A percentile compares a stretch with the other conserved stretches of the same genome.
Evolutionary conservation across 352 stramenopile genomes (phyloP).

Genomic region (Phytophthora melonis): DNA sequence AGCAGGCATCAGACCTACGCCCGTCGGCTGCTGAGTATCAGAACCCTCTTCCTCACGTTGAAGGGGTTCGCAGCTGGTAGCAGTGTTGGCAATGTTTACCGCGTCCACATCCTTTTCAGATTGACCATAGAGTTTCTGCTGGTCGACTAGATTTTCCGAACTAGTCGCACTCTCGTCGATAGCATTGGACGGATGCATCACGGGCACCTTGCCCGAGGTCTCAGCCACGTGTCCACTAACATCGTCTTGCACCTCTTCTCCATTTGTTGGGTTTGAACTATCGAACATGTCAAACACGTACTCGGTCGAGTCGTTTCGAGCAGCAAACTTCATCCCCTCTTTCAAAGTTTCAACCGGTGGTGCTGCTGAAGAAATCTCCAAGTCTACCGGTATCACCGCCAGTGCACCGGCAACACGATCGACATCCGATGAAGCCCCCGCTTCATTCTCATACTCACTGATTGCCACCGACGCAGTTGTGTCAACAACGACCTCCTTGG

Average conservation of each 20-base stretch:
- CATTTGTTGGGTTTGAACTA: slow-evolving; percentile 5
- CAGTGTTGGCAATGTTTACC: not conserved
- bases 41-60: slow-evolving; percentile 3
- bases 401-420: not conserved
- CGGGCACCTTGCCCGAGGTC: not conserved
- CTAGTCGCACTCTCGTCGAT: not conserved
- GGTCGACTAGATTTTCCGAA: slow-evolving; percentile 3
- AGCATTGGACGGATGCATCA: not conserved
- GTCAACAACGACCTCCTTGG: not conserved
- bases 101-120: slow-evolving; percentile 3
- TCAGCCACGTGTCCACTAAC: not conserved
- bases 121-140: not conserved
- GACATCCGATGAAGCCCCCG: not conserved
- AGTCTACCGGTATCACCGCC: not conserved
- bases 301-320: slow-evolving; percentile 27
- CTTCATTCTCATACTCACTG: not conserved
- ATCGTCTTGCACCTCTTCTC: slow-evolving; percentile 5
- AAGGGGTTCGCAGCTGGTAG: not conserved
- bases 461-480: not conserved
- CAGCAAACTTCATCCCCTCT: not conserved
- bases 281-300: slow-evolving; percentile 32
- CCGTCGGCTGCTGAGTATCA: not conserved
- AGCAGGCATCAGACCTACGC: not conserved
- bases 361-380: slow-evolving; percentile 5
- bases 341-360: not conserved